Evolutionary conservation across 257 asterid genomes (phyloP), one percentile per base, ranked within the genome.

Genomic region (Salvia splendens): DNA sequence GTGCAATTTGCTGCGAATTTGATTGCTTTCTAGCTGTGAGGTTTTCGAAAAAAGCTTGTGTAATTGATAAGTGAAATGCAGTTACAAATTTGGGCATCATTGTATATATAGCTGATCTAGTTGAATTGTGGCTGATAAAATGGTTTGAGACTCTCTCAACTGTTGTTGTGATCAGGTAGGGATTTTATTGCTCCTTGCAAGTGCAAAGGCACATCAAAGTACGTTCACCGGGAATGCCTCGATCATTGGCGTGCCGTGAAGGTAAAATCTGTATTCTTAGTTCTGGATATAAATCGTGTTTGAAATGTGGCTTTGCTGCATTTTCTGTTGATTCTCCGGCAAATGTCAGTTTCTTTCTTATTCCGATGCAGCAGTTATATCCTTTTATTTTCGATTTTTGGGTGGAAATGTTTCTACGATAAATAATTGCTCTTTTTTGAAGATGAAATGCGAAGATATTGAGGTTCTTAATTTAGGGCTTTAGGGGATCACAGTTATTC

Each of bases 211-310:
- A 89, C 98, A 14, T 65, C 96, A 32, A 89, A 85, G 78, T 92
- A 67, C 70, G 98, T 92, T 71, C 98, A 92, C 79, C 82, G 96
- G 33, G 94, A 89, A 68, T 92, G 98, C 79, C 85, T 92, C 65
- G 96, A 92, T 80, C 96, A 89, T 73, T 92, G 98, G 98, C 96
- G 98, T 51, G 90, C 98, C 10, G 92, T 89, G 73, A 92, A 81
- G 95, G 98, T 89, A 71, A 20, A 48, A 73, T 32, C 2, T 62
- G 40, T 59, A n/a, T 12, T 62, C 67, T 72, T 33, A 9, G 69
- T 32, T 58, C 5, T 49, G 52, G 41, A 46, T 36, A 9, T 67
- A 8, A 52, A 11, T 65, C n/a, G 17, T 24, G 14, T 53, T 61
- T 16, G 11, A 45, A 8, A 33, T 62, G 54, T 43, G 36, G 50